Evolutionary conservation across 2,329 filamentous ascomycete species (phyloP), one percentile per base, ranked within the genome.

Genomic region (Basipetospora chlamydospora): DNA sequence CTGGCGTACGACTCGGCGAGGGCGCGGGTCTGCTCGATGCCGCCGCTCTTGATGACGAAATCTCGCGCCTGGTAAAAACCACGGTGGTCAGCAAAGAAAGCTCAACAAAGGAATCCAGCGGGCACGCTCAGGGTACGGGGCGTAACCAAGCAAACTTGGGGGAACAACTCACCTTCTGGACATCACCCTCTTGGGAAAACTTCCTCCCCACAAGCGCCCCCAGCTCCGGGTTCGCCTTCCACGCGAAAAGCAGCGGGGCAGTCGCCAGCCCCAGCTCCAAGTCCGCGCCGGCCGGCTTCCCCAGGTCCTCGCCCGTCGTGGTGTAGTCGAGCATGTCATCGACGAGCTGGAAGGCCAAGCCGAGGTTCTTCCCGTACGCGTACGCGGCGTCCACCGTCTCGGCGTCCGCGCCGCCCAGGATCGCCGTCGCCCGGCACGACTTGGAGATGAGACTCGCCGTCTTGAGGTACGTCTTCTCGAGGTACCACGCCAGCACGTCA

Each of bases 321-420:
- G 90, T 96, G 56, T 96, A 98, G 57, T 98, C 90, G 48, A 98
- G 67, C 80, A 98, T 83, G 54, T 98, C 90, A 54, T 98, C 90
- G 12, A 98, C 88, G 8, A 98, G 70, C 66, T 98, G 90, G 61
- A 98, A 98, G 2, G 90, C 90, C 38, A 98, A 61, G 1, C 90
- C 90, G 32, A 98, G 57, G 49, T 98, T 96, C 59, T 85, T 85
- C 36, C 90, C 90, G 51, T 96, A 98, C 12, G 71, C 59, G 53
- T 98, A 98, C 2, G 88, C 84, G 8, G 86, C 82, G 46, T 98
- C 87, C 2, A 95, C 84, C 2, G 90, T 85, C 42, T 79, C 70
- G 1, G 70, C 67, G 23, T 86, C 72, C 23, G 78, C 73, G 11
- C 83, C 77, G 21, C 90, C 87, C 13, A 98, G 67, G 31, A 98